Conservation (phyloP, 805 yeast species). For the Ogataea siamensis region DNA sequence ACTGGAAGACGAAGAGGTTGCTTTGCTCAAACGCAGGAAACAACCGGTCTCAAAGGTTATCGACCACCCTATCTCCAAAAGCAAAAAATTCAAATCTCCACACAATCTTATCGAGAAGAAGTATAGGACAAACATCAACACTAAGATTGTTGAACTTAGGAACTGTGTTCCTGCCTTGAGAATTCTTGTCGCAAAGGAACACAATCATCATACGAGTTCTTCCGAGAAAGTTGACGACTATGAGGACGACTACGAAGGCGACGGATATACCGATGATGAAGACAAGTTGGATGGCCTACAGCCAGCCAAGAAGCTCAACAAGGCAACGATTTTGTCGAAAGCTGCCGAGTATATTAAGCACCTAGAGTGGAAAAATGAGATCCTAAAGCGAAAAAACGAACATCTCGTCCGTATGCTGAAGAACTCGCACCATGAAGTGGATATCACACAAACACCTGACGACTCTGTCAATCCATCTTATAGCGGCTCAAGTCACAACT, state of each 20-base stretch:
- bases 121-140: conserved; percentile 76
- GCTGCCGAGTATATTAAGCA: conserved; percentile 78
- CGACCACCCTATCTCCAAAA: conserved; percentile 8
- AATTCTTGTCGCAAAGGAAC: conserved; percentile 38
- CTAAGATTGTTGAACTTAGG: conserved; percentile 67
- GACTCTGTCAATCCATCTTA: conserved; percentile 1
- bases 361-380: conserved; percentile 59
- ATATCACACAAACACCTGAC: conserved; percentile 6
- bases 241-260: conserved; percentile 47
- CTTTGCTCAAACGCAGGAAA: conserved; percentile 5
- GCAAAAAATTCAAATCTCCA: conserved; percentile 55
- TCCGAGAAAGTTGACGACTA: conserved; percentile 41
- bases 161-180: conserved; percentile 79
- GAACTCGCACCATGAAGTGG: conserved; percentile 4
- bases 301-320: conserved; percentile 74
- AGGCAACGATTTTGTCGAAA: conserved; percentile 71
- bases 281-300: conserved; percentile 65
- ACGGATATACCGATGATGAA: conserved; percentile 55
- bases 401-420: conserved; percentile 32
- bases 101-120: conserved; percentile 84
- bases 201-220: conserved; percentile 35
- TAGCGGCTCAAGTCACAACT: conserved; percentile 26
- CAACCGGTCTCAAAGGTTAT: not conserved
- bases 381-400: conserved; percentile 47
- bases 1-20: conserved; percentile 6